These are phyloP conservation scores for Rostrohypoxylon terebratum DNA, from an alignment of 495 filamentous ascomycete species.

Conservation along the genomic window DNA sequence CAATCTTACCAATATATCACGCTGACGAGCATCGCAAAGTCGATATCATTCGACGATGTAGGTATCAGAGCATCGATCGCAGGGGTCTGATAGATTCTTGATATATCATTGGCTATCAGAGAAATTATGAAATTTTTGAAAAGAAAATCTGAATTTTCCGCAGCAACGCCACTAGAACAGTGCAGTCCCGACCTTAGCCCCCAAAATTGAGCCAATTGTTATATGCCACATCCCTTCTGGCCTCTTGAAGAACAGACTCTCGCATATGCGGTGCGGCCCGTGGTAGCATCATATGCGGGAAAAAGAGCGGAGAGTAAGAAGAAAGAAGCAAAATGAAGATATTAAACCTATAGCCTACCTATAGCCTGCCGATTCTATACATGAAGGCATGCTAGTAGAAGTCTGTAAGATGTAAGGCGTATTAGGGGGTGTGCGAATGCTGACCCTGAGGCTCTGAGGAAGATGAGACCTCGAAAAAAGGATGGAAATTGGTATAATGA, in stretches of 20 bases:
- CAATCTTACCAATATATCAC: neutral
- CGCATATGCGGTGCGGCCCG: slow-evolving; percentile 32
- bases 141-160: neutral
- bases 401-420: slow-evolving; percentile 12
- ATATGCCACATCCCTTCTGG: slow-evolving; percentile 13
- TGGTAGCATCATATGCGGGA: slow-evolving; percentile 8
- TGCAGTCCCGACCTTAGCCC: slow-evolving; percentile 8
- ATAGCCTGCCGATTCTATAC: slow-evolving; percentile 26
- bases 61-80: neutral
- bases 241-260: neutral
- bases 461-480: neutral
- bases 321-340: neutral
- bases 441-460: slow-evolving; percentile 26
- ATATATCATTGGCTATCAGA: neutral
- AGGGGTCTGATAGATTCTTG: neutral
- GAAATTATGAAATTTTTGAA: neutral
- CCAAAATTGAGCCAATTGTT: slow-evolving; percentile 29
- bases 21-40: neutral
- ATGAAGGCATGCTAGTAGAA: neutral
- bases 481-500: slow-evolving; percentile 18
- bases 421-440: neutral
- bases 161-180: slow-evolving; percentile 2
- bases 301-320: slow-evolving; percentile 13
- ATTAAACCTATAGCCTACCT: slow-evolving; percentile 6
- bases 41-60: slow-evolving; percentile 12